Evolutionary conservation across 2,329 filamentous ascomycete species (phyloP).

Genomic region (Microdochium paspali): DNA sequence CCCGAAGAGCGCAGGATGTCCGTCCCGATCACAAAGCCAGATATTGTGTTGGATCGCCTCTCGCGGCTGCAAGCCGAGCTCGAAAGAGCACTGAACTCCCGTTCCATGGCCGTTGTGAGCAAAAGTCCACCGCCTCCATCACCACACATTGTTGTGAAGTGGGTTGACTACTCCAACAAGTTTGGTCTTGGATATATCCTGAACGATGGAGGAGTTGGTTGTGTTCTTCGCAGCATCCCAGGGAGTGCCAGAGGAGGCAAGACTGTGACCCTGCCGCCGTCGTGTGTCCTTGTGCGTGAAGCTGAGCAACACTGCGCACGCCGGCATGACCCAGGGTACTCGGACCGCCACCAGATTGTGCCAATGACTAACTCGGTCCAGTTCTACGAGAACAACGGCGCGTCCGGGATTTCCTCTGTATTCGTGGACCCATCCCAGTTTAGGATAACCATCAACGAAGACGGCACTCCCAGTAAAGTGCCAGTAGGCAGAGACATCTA

Average conservation of each 20-base stretch:
- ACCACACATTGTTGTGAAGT: slow-evolving; percentile 62
- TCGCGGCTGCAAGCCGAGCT: slow-evolving; percentile 49
- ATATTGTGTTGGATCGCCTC: slow-evolving; percentile 46
- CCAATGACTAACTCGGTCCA: slow-evolving; percentile 58
- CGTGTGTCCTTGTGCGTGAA: slow-evolving; percentile 61
- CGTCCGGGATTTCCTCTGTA: slow-evolving; percentile 52
- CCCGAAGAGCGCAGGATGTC: slow-evolving; percentile 39
- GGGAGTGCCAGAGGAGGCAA: slow-evolving; percentile 37
- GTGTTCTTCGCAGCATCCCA: slow-evolving; percentile 50
- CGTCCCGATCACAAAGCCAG: slow-evolving; percentile 45
- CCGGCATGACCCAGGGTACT: slow-evolving; percentile 43
- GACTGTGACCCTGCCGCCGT: slow-evolving; percentile 51
- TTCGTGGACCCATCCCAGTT: slow-evolving; percentile 56
- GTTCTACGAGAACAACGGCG: slow-evolving; percentile 65
- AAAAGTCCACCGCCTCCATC: slow-evolving; percentile 44
- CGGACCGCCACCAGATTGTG: slow-evolving; percentile 49
- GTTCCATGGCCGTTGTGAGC: slow-evolving; percentile 51
- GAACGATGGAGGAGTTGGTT: slow-evolving; percentile 72
- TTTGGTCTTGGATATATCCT: slow-evolving; percentile 78
- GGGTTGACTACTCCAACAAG: slow-evolving; percentile 85
- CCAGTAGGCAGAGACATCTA: slow-evolving; percentile 53
- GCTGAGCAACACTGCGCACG: slow-evolving; percentile 63
- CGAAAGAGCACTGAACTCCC: slow-evolving; percentile 52
- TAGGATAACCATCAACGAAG: slow-evolving; percentile 41
- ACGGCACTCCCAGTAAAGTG: slow-evolving; percentile 53